Evolutionary conservation across 345 rosid genomes (phyloP).

Genomic region (Arabis hirsuta): DNA sequence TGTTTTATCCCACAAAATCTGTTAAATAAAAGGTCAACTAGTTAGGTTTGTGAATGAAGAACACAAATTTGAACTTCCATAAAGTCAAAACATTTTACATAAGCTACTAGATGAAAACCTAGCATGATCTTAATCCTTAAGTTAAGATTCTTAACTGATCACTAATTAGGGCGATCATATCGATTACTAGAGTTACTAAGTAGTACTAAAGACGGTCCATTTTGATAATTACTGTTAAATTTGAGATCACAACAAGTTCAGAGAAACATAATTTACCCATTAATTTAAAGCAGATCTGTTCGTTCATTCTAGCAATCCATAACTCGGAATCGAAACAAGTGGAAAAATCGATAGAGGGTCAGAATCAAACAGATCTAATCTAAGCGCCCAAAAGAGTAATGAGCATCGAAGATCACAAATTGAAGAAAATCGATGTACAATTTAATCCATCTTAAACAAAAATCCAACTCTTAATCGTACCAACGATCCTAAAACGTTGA

Average conservation of each 20-base stretch:
- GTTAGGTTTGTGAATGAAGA: not conserved
- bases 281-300: conserved; percentile 19
- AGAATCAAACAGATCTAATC: conserved; percentile 28
- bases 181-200: not conserved
- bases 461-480: conserved; percentile 14
- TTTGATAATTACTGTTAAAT: not conserved
- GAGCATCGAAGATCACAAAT: conserved; percentile 1
- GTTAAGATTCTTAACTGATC: no score
- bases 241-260: not conserved
- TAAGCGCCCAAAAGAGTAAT: not conserved
- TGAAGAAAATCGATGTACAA: not conserved
- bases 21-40: not conserved
- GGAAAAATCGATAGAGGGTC: not conserved
- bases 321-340: not conserved
- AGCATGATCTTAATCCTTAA: no score
- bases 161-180: not conserved
- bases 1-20: conserved; percentile 43
- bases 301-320: conserved; percentile 9
- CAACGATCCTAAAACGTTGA: conserved; percentile 5
- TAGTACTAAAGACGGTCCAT: not conserved
- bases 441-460: not conserved
- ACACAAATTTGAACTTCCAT: conserved; percentile 1
- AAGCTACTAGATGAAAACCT: not conserved
- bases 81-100: conserved; percentile 6
- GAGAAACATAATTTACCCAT: not conserved